These are phyloP conservation scores for Tuber aestivum DNA, from an alignment of 495 filamentous ascomycete species.

Conservation along the genomic window DNA sequence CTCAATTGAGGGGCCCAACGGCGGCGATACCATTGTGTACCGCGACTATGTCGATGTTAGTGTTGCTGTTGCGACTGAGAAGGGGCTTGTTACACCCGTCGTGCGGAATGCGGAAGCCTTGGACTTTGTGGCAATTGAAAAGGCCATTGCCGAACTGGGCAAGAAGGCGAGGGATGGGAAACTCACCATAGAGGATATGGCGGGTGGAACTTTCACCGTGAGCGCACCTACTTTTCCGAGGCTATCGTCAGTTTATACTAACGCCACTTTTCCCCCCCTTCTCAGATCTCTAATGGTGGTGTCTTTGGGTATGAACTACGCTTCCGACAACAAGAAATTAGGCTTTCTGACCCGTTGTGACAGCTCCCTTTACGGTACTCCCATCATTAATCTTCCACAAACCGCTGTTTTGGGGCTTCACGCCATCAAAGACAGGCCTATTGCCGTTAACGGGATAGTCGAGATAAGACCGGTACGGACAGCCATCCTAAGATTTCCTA, in stretches of 20 bases:
- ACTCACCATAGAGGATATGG: conserved; percentile 99
- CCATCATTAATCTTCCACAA: conserved; percentile 98
- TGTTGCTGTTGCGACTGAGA: conserved; percentile 94
- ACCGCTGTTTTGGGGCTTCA: conserved; percentile 95
- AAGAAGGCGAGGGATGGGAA: conserved; percentile 97
- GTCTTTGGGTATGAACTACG: conserved; percentile 49
- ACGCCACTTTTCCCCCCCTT: not conserved
- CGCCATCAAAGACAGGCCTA: conserved; percentile 90
- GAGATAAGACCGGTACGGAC: conserved; percentile 73
- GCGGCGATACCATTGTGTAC: conserved; percentile 96
- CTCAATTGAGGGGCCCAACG: conserved; percentile 89
- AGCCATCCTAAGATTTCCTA: not conserved
- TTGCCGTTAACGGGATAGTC: conserved; percentile 83
- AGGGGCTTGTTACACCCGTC: conserved; percentile 92
- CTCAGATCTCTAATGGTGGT: conserved; percentile 75
- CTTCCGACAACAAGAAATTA: not conserved
- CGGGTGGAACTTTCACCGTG: conserved; percentile 86
- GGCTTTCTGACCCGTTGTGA: not conserved
- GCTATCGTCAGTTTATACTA: not conserved
- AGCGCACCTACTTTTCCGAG: not conserved
- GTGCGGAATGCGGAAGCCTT: conserved; percentile 86
- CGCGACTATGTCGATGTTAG: conserved; percentile 97
- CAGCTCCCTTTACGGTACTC: conserved; percentile 87
- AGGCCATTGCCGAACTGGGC: conserved; percentile 84
- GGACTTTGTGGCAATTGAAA: conserved; percentile 84